Conservation (phyloP, 495 filamentous ascomycete genomes). For the Neurospora sp. region DNA sequence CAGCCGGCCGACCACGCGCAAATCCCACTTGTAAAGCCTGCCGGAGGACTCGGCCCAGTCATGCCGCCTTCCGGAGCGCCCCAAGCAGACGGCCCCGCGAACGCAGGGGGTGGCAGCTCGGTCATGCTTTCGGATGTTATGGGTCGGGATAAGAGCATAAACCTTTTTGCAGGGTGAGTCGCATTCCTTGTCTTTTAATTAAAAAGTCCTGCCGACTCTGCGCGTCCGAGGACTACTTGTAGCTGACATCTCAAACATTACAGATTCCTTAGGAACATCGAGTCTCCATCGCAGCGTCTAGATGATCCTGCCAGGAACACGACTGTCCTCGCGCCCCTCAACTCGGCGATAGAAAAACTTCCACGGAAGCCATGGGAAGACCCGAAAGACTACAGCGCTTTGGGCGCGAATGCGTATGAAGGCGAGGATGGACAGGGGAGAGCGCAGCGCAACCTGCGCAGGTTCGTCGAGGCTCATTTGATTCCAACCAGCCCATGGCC, state of each 20-base stretch:
- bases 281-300: constrained; percentile 57
- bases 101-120: constrained; percentile 17
- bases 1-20: constrained; percentile 15
- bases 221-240: neutral
- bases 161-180: constrained; percentile 63
- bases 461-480: constrained; percentile 84
- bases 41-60: constrained; percentile 23
- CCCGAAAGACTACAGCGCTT: constrained; percentile 60
- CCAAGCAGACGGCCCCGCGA: constrained; percentile 31
- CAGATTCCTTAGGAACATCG: constrained; percentile 68
- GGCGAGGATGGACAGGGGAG: constrained; percentile 70
- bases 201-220: neutral
- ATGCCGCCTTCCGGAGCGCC: constrained; percentile 21
- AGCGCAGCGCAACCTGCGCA: constrained; percentile 65
- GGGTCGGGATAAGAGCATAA: constrained; percentile 68
- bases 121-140: constrained; percentile 78
- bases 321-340: constrained; percentile 82
- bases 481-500: constrained; percentile 70
- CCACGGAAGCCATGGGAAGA: constrained; percentile 95
- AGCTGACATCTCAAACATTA: neutral
- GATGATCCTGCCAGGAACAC: constrained; percentile 61
- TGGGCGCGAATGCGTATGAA: constrained; percentile 72
- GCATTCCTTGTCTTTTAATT: neutral
- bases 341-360: constrained; percentile 66
- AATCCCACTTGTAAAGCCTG: constrained; percentile 26